Base-by-base conservation (phyloP, 1,139 yeast species). In the Protomyces macrosporus region DNA sequence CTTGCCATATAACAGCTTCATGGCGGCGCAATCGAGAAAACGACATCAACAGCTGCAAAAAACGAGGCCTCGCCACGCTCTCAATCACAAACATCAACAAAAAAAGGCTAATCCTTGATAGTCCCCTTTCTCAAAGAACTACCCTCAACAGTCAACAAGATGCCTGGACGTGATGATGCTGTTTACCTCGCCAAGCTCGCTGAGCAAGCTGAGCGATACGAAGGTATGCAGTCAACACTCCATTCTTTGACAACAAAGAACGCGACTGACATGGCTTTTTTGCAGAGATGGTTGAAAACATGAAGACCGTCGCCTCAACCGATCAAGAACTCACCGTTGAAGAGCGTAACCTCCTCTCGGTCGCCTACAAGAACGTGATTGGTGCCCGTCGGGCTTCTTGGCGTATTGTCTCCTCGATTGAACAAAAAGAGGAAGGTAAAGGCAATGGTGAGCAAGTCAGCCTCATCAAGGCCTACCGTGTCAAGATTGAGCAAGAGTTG, bases 361-460 rank as follows among this genome's bases (percentile, higher is more conserved):
- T 93, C 71, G 98, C 98, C 69, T 93, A 91, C 83, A 93, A 93
- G 80, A 93, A 93, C 75, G 98, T 93, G 67, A 91, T 93, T 79
- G 98, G 98, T 74, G 97, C 98, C 66, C 91, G 98, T 76, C 91
- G 98, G 81, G 98, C 98, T 67, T 90, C 97, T 54, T 93, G 98
- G 98, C 87, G 98, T 84, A 91, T 91, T 76, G 97, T 91, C 65
- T 90, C 97, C 57, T 90, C 97, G 55, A 91, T 91, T 73, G 98
- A 91, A 79, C 98, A 91, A 80, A 91, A 91, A 81, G 98, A 91
- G 80, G 98, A 91, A 79, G 88, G 91, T 72, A 90, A 91, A 81
- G 96, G 95, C 75, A 89, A 90, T 75, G 90, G 86, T 74, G 78
- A 84, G 70, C 98, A 93, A 80, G 97, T 90, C 69, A 76, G 84